Evolutionary conservation across 352 stramenopile genomes (phyloP).

Genomic region (Pythium scleroteichum): DNA sequence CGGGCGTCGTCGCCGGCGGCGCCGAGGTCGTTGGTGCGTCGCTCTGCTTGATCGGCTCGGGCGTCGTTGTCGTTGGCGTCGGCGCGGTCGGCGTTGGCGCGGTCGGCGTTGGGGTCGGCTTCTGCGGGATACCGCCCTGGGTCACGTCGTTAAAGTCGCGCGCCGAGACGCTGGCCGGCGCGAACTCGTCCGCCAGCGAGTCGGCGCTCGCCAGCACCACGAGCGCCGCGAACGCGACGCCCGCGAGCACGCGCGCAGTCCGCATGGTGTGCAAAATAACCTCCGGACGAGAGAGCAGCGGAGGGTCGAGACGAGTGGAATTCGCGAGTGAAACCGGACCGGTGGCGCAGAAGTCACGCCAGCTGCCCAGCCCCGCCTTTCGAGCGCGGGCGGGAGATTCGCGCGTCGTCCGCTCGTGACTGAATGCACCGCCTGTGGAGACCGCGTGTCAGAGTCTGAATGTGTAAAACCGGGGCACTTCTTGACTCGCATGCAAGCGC

Average conservation of each 20-base stretch:
- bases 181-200: slow-evolving; percentile 8
- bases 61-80: neutral
- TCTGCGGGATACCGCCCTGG: slow-evolving; percentile 1
- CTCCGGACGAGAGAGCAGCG: slow-evolving; percentile 1
- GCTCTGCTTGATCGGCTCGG: neutral
- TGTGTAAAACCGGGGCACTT: neutral
- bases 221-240: slow-evolving; percentile 13
- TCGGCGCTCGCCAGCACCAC: slow-evolving; percentile 12
- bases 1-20: neutral
- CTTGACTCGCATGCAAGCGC: neutral
- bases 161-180: slow-evolving; percentile 4
- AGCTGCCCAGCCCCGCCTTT: no score
- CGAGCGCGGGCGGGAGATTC: neutral
- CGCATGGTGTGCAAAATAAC: slow-evolving; percentile 9
- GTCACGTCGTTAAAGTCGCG: neutral
- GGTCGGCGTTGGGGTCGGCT: slow-evolving; percentile 3
- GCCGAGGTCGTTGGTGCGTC: slow-evolving; percentile 4
- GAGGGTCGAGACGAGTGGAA: slow-evolving; percentile 4
- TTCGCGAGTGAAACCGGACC: slow-evolving; percentile 15
- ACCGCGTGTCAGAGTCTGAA: neutral
- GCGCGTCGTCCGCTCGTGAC: slow-evolving; percentile 8
- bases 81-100: neutral
- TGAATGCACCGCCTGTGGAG: slow-evolving; percentile 6
- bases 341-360: neutral
- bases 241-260: slow-evolving; percentile 3